Evolutionary conservation across 164 flowering plant genomes (phyloP).

Genomic region (Saururus chinensis): DNA sequence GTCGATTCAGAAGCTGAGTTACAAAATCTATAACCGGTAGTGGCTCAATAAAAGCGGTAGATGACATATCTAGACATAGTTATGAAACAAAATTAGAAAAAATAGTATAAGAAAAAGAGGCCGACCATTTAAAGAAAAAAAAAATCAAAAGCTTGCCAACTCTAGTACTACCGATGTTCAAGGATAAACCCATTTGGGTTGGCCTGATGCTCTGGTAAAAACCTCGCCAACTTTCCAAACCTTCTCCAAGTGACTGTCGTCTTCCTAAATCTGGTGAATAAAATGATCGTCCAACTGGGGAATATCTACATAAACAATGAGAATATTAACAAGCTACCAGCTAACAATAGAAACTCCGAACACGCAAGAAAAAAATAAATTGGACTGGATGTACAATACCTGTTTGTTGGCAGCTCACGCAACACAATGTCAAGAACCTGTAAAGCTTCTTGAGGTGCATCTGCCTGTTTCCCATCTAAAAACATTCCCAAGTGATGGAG

Average conservation of each 20-base stretch:
- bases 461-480: constrained; percentile 76
- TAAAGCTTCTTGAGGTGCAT: constrained; percentile 99
- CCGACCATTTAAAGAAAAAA: not conserved
- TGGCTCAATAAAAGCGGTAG: constrained; percentile 96
- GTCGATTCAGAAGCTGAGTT: constrained; percentile 55
- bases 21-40: constrained; percentile 88
- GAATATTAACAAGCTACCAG: not conserved
- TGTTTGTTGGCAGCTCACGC: constrained; percentile 71
- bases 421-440: constrained; percentile 95
- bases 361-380: not conserved
- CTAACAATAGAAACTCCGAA: not conserved
- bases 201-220: constrained; percentile 97
- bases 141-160: not conserved
- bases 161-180: constrained; percentile 61
- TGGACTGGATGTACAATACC: constrained; percentile 24
- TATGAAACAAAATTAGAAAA: too few relatives aligned
- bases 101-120: not conserved
- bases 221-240: constrained; percentile 94
- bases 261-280: constrained; percentile 80
- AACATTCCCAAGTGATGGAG: constrained; percentile 85
- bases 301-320: constrained; percentile 32
- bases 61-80: constrained; percentile 56
- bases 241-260: constrained; percentile 79
- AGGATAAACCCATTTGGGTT: constrained; percentile 94
- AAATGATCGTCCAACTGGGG: constrained; percentile 83